Percentiles rank a stretch among this genome's conserved stretches.
Evolutionary conservation across 2,329 filamentous ascomycete species (phyloP).

Genomic region (Phoma sp.): DNA sequence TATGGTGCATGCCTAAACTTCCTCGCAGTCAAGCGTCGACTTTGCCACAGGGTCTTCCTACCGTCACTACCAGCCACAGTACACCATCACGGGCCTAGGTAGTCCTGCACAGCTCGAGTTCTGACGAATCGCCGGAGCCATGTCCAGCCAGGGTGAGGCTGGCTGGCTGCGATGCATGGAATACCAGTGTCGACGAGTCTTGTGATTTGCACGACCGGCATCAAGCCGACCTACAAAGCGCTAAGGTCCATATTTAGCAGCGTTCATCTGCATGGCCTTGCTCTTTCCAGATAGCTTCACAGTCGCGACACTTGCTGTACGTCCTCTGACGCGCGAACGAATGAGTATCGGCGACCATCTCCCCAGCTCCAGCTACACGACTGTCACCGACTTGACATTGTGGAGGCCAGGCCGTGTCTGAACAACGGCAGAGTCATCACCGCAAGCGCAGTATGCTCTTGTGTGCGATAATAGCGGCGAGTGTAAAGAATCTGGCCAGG

Average conservation of each 20-base stretch:
- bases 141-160: background rate
- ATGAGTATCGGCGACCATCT: background rate
- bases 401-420: background rate
- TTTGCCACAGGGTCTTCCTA: background rate
- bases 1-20: background rate
- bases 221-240: background rate
- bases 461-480: background rate
- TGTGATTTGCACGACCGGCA: background rate
- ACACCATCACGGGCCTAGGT: background rate
- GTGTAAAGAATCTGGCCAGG: background rate
- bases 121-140: background rate
- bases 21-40: background rate
- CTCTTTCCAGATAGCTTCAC: background rate
- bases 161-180: background rate
- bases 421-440: background rate
- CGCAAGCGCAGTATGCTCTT: background rate
- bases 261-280: background rate
- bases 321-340: slow-evolving; percentile 4
- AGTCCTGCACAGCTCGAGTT: background rate
- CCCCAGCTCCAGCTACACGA: background rate
- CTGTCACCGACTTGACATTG: background rate
- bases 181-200: background rate
- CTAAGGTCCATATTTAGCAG: slow-evolving; percentile 9
- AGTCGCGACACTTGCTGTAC: background rate
- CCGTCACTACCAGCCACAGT: background rate